Base-by-base conservation (phyloP, 257 asterid species). In the Primulina eburnea region DNA sequence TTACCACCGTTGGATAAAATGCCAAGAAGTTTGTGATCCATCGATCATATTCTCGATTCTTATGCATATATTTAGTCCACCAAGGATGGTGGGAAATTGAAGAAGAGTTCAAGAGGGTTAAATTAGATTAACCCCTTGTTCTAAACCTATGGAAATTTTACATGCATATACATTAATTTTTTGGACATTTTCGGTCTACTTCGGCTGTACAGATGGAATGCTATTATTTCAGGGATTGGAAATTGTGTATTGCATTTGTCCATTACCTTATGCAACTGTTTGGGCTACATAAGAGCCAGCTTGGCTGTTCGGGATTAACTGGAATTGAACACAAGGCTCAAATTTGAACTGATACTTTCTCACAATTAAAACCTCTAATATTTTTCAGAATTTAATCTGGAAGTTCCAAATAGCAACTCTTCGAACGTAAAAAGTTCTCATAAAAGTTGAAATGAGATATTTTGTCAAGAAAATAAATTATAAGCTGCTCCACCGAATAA, bases 1-100 rank as follows among this genome's bases (percentile, higher is more conserved):
- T 86, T 70, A 82, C 80, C 43, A 50, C 74, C 33, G 64, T 61
- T 65, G 56, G 71, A 53, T 81, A 72, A 73, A 18, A 24, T 17
- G 14, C 18, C 53, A 24, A 52, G 20, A 63, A 52, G 58, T 14
- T 47, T 4, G 55, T 47, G 55, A 47, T 47, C 55, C 55, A 47
- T 47, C 18, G 18, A 47, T 47, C 55, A 47, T 40, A 9, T 12
- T 47, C 18, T 12, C 6, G 6, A 14, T 14, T 47, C 55, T 14
- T 47, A 43, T 43, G 53, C 53, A 38, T 38, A 38, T 8, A 37
- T 37, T 37, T 7, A 37, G 43, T 37, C 43, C 11, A 37, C 43
- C 8, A 34, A 35, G 40, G 50, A 38, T 38, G 3, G 12, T 8
- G 50, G 14, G 5, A 11, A 10, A 11, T 16, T 16, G 20, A 47